Conservation (phyloP, 2,329 filamentous ascomycete species). For the Monosporascus sp. region DNA sequence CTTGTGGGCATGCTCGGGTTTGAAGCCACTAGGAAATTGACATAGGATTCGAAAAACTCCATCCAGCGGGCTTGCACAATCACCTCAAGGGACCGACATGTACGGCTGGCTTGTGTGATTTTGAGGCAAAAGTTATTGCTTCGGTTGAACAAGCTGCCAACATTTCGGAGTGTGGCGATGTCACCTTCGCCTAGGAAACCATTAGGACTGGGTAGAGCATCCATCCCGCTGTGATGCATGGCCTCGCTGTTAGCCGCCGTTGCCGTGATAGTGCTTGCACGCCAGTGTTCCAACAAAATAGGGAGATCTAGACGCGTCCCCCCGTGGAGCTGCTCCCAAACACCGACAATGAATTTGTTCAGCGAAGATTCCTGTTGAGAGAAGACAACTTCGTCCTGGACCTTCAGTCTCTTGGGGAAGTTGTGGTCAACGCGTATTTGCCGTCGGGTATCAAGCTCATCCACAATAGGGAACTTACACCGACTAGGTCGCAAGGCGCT, state of each 20-base stretch:
- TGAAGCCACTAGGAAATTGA: slow-evolving; percentile 47
- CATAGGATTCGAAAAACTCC: slow-evolving; percentile 37
- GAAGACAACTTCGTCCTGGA: slow-evolving; percentile 22
- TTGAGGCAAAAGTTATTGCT: slow-evolving; percentile 28
- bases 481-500: slow-evolving; percentile 16
- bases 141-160: slow-evolving; percentile 21
- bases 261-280: too few relatives aligned
- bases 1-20: slow-evolving; percentile 36
- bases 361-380: slow-evolving; percentile 20
- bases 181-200: too few relatives aligned
- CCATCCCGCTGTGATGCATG: too few relatives aligned
- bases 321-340: slow-evolving; percentile 31
- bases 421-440: slow-evolving; percentile 18
- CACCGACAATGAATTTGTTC: slow-evolving; percentile 26
- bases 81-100: slow-evolving; percentile 52
- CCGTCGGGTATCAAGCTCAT: slow-evolving; percentile 19
- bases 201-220: too few relatives aligned
- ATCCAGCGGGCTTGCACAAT: slow-evolving; percentile 54
- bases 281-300: too few relatives aligned
- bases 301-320: slow-evolving; percentile 22
- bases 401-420: slow-evolving; percentile 18
- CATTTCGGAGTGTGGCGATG: background rate
- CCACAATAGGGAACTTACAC: slow-evolving; percentile 7
- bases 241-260: too few relatives aligned
- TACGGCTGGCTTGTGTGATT: slow-evolving; percentile 39